Percentiles rank a stretch among this genome's conserved stretches.
These are phyloP conservation scores for Oemleria cerasiformis DNA, from an alignment of 306 rosid species.

Conservation along the genomic window DNA sequence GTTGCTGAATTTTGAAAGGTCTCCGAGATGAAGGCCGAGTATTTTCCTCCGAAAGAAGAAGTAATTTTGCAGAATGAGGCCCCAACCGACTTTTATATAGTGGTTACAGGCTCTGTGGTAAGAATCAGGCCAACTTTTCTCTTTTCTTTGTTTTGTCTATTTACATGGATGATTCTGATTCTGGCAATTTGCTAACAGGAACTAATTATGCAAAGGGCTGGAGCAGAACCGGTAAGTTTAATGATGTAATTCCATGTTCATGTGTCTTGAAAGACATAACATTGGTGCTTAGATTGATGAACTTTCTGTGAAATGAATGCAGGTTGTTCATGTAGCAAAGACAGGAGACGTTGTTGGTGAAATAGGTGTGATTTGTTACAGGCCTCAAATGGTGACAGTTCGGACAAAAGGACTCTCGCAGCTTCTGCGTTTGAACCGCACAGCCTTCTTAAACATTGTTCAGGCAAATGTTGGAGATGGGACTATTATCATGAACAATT, in stretches of 20 bases:
- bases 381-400: slow-evolving; percentile 64
- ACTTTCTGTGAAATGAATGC: slow-evolving; percentile 18
- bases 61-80: slow-evolving; percentile 80
- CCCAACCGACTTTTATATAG: slow-evolving; percentile 75
- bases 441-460: slow-evolving; percentile 49
- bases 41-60: slow-evolving; percentile 89
- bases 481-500: slow-evolving; percentile 58
- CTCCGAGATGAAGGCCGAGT: slow-evolving; percentile 85
- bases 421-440: slow-evolving; percentile 65
- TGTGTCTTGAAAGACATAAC: slow-evolving; percentile 1
- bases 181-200: slow-evolving; percentile 45
- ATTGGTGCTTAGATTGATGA: slow-evolving; percentile 1
- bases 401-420: slow-evolving; percentile 71
- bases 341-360: slow-evolving; percentile 65
- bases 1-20: slow-evolving; percentile 46
- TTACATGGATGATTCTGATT: slow-evolving; percentile 4
- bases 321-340: slow-evolving; percentile 54
- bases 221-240: slow-evolving; percentile 58
- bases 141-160: neutral
- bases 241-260: neutral
- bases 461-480: slow-evolving; percentile 75
- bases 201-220: slow-evolving; percentile 38
- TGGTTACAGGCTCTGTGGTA: slow-evolving; percentile 73
- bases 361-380: slow-evolving; percentile 71
- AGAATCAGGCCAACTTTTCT: slow-evolving; percentile 19